Evolutionary conservation across 306 rosid species (phyloP), one percentile per base, ranked within the genome.

Genomic region (Quercus ilex): DNA sequence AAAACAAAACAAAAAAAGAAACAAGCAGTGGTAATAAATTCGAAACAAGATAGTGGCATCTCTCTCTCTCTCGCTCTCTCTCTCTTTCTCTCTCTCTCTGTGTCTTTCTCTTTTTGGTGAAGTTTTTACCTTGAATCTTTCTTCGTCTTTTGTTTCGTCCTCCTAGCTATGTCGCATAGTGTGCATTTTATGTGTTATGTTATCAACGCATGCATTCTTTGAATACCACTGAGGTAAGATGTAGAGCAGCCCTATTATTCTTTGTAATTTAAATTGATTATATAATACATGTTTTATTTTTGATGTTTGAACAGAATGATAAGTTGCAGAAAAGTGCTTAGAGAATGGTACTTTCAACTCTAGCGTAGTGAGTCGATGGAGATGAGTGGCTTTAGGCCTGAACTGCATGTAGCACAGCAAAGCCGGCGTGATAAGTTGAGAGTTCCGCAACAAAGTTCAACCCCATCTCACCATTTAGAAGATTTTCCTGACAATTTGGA

Each of bases 401-500:
- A 92, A 70, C 85, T 88, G 25, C 97, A 92, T 81, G 92, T 94
- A 38, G 94, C 98, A 55, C 98, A 92, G 70, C 93, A 92, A 88
- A 89, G 91, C 80, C 90, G 97, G 85, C 96, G 97, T 3, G 93
- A 89, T 17, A 94, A 91, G 83, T 75, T 94, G 79, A 81, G 98
- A 89, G 88, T 89, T 59, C 91, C 82, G 38, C 91, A 78, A 12
- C 53, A 10, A 74, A 74, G 33, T 63, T 35, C 79, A 51, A 59
- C 10, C 46, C 30, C 63, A 12, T 23, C 77, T 5, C 74, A 43
- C 23, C 84, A 76, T 13, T 74, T 53, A 41, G 82, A 87, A 11
- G 84, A 81, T 75, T 78, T 73, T 19, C 85, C 86, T 1, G 69
- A 72, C 80, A 71, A 84, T 78, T 53, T 81, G 13, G 83, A 85